phyloP scores from a whole-genome alignment of 148 eudicot genomes.

The Chenopodium album region DNA sequence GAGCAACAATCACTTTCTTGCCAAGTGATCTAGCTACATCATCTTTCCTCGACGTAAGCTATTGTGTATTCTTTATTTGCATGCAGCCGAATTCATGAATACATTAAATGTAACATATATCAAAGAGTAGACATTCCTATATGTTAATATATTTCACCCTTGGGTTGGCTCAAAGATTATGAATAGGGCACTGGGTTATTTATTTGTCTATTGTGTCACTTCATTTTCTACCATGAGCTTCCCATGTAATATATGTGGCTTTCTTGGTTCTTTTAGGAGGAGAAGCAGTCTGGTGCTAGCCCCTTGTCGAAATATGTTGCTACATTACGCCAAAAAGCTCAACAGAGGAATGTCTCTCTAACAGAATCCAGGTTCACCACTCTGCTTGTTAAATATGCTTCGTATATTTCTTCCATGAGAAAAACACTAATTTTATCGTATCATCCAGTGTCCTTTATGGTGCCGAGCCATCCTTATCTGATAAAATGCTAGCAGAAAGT shows the following conservation, averaged over 20 bases:
- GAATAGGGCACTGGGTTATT: neutral
- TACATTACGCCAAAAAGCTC: conserved; percentile 61
- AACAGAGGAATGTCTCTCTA: conserved; percentile 60
- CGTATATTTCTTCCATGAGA: neutral
- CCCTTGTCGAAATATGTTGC: conserved; percentile 71
- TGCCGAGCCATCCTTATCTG: conserved; percentile 49
- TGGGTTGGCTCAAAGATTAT: neutral
- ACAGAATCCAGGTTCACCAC: conserved; percentile 65
- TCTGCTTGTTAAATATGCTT: neutral
- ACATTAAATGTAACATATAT: neutral
- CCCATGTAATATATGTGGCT: neutral
- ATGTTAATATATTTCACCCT: neutral
- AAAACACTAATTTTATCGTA: conserved; percentile 13
- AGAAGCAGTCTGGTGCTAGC: conserved; percentile 59
- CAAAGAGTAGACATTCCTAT: neutral
- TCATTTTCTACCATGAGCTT: conserved; percentile 4
- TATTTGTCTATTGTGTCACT: neutral
- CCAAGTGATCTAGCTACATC: conserved; percentile 83
- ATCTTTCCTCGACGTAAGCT: conserved; percentile 73
- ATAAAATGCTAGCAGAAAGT: conserved; percentile 39
- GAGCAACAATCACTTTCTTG: conserved; percentile 56
- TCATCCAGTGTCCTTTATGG: conserved; percentile 74
- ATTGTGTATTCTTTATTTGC: neutral
- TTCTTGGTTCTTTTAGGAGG: conserved; percentile 46
- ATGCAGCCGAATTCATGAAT: neutral